Evolutionary conservation across 2,329 filamentous ascomycete species (phyloP), one percentile per base, ranked within the genome.

Genomic region (Claviceps paspali): DNA sequence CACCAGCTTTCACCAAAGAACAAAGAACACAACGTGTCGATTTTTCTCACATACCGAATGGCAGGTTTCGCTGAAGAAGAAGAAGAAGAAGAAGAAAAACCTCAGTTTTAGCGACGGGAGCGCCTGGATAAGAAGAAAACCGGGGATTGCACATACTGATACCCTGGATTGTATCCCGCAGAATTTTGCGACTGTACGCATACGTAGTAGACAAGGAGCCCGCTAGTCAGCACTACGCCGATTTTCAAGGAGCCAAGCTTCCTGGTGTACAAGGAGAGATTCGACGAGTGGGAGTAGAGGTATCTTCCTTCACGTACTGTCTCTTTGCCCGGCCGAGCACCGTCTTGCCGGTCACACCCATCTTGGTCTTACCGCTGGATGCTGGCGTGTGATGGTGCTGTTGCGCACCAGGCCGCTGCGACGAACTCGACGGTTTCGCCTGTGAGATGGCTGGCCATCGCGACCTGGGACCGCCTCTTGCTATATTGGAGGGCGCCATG

Each of bases 121-220:
- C 12, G 6, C 12, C 5, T 3, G 5, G 24, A n/a, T 23, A 10
- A 24, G 1, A 11, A 12, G 10, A 21, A 18, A 34, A 2, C n/a
- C n/a, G n/a, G n/a, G n/a, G n/a, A n/a, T n/a, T n/a, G n/a, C n/a
- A 40, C 43, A 31, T 37, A 45, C 44, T 43, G 6, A 45, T 38
- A 1, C 44, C 44, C 7, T 28, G 12, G 5, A 49, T 46, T 0
- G 43, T 35, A 15, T 49, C 47, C 0, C 32, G 33, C 2, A 42
- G 1, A 6, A 49, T 46, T 24, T 48, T 48, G 1, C 46, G 37
- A 8, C 40, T 48, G 24, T 4, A 12, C 21, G 15, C n/a, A n/a
- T n/a, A n/a, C n/a, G n/a, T n/a, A n/a, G n/a, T n/a, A 6, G 21
- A 9, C 14, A 28, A 24, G 6, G 6, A 28, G 15, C 4, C n/a